These are phyloP conservation scores for Paraphoma sp. DNA, from an alignment of 2,329 filamentous ascomycete genomes.

Conservation along the genomic window DNA sequence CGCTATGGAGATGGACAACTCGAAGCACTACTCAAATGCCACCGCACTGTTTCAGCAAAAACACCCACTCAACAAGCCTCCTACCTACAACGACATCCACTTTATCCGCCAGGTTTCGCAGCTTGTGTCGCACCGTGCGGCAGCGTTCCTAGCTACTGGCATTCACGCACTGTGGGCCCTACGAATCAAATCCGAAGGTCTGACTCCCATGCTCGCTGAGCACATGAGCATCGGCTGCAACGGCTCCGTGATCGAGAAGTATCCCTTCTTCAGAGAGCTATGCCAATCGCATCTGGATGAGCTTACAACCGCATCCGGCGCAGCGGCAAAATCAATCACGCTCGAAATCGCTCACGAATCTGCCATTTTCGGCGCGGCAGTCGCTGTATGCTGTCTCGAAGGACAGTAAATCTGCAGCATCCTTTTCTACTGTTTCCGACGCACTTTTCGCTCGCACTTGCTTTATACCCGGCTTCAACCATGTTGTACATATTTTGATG, in stretches of 20 bases:
- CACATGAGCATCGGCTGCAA: slow-evolving; percentile 72
- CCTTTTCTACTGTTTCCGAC: background rate
- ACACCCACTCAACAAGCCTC: slow-evolving; percentile 56
- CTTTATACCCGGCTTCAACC: slow-evolving; percentile 5
- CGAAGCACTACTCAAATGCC: slow-evolving; percentile 47
- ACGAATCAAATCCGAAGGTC: slow-evolving; percentile 57
- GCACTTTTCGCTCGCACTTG: slow-evolving; percentile 1
- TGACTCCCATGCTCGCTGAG: slow-evolving; percentile 42
- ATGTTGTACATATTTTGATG: slow-evolving; percentile 3
- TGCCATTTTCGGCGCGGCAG: slow-evolving; percentile 76
- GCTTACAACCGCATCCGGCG: slow-evolving; percentile 55
- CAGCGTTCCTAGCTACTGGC: slow-evolving; percentile 67
- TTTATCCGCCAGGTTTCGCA: slow-evolving; percentile 62
- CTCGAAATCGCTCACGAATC: slow-evolving; percentile 76
- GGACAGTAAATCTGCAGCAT: slow-evolving; percentile 18
- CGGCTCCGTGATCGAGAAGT: slow-evolving; percentile 80
- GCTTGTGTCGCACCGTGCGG: slow-evolving; percentile 64
- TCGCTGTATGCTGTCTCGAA: slow-evolving; percentile 60
- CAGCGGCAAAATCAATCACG: slow-evolving; percentile 57
- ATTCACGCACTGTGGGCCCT: slow-evolving; percentile 68
- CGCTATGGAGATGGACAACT: slow-evolving; percentile 60
- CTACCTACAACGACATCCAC: slow-evolving; percentile 57
- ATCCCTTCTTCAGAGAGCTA: slow-evolving; percentile 68
- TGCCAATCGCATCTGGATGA: slow-evolving; percentile 70
- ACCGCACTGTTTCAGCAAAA: slow-evolving; percentile 58